Conservation (phyloP, 176 grass and related monocot genomes). For the Luzula sylvatica region DNA sequence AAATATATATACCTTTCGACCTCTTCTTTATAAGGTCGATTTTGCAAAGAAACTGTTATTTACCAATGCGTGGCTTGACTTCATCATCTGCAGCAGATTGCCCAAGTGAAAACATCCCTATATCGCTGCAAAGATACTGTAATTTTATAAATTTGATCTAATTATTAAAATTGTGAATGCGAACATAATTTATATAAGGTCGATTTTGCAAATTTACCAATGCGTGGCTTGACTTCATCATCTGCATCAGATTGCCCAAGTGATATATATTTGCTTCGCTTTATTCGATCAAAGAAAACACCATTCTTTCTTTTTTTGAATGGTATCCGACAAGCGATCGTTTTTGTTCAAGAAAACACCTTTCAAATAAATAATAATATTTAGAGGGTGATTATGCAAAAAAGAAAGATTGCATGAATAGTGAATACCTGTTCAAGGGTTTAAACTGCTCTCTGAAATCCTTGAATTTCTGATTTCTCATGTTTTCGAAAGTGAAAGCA, state of each 20-base stretch:
- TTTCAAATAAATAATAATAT: constrained; percentile 5
- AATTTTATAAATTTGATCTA: constrained; percentile 14
- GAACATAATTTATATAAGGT: not conserved
- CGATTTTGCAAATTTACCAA: constrained; percentile 24
- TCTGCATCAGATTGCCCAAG: constrained; percentile 63
- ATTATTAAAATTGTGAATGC: not conserved
- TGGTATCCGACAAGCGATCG: too few relatives aligned
- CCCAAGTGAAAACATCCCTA: constrained; percentile 66
- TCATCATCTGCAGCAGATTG: constrained; percentile 63
- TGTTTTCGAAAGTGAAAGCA: constrained; percentile 84
- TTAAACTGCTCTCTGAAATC: constrained; percentile 72
- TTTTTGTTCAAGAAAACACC: constrained; percentile 98
- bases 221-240: constrained; percentile 55
- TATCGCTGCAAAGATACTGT: constrained; percentile 55
- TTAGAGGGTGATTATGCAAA: not conserved
- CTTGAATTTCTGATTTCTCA: constrained; percentile 94
- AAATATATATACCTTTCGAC: too few relatives aligned
- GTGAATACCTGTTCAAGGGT: constrained; percentile 49
- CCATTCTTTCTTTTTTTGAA: too few relatives aligned
- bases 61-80: constrained; percentile 51
- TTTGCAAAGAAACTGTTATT: too few relatives aligned
- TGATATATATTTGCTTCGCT: constrained; percentile 86
- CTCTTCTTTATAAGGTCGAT: too few relatives aligned
- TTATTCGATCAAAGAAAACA: constrained; percentile 90
- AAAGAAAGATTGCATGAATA: not conserved